Conservation (phyloP, 2,329 filamentous ascomycete species). For the Macrophomina phaseolina region DNA sequence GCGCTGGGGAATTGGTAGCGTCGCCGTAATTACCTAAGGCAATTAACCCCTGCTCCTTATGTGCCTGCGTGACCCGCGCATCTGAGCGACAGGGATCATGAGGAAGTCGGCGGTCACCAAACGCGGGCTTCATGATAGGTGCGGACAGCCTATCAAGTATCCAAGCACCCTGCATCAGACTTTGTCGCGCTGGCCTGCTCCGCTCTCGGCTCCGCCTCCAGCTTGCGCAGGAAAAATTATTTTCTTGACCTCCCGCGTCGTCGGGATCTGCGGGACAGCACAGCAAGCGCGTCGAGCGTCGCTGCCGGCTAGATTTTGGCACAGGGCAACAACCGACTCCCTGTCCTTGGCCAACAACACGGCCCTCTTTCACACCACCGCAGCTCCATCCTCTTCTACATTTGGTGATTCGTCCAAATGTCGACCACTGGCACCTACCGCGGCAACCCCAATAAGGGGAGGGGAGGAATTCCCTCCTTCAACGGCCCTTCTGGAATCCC, state of each 20-base stretch:
- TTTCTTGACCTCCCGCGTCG: not conserved
- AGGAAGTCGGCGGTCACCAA: constrained; percentile 7
- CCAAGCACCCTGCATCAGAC: constrained; percentile 23
- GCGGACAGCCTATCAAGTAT: constrained; percentile 17
- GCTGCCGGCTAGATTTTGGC: not conserved
- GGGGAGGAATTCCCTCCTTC: constrained; percentile 65
- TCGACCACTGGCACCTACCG: constrained; percentile 69
- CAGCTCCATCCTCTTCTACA: constrained; percentile 12
- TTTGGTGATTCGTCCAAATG: constrained; percentile 48
- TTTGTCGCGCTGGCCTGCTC: constrained; percentile 18
- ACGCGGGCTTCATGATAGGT: constrained; percentile 17
- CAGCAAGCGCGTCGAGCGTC: constrained; percentile 19
- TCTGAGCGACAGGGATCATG: not conserved
- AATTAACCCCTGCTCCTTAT: no score
- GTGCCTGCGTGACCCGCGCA: not conserved
- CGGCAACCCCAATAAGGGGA: constrained; percentile 68
- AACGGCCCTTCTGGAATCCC: constrained; percentile 74
- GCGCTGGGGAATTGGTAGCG: no score
- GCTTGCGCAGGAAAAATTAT: constrained; percentile 8
- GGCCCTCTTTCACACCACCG: constrained; percentile 22
- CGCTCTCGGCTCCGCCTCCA: constrained; percentile 19
- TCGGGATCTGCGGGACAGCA: constrained; percentile 13
- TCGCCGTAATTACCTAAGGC: no score
- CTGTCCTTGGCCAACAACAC: constrained; percentile 14
- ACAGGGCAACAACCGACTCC: constrained; percentile 1